Base-by-base conservation (phyloP, 140 eudicot species). In the Artemisia princeps region DNA sequence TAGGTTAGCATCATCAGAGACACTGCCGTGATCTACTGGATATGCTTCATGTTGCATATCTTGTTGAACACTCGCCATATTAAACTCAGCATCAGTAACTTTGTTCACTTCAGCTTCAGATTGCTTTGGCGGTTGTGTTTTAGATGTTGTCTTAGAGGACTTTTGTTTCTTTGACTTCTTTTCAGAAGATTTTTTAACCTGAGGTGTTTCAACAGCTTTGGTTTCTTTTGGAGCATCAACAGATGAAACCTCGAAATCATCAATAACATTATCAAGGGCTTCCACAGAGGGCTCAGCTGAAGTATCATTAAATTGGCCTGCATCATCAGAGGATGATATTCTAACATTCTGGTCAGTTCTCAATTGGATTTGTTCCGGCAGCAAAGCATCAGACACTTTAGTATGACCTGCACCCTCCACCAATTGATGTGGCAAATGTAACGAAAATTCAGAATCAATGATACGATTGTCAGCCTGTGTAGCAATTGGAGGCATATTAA, bases 91-190 rank as follows among this genome's bases (percentile, higher is more conserved):
- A 62, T 82, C 77, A 64, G 14, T 28, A 60, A 52, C 44, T 69
- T 44, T 74, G 75, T 60, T 61, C 5, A 57, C 76, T 45, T 80
- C 83, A 74, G 33, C 13, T 74, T 83, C 87, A 23, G 81, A 68
- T 51, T 70, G 80, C 67, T 85, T 88, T 7, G 78, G 53, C 55
- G 67, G 89, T 62, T 78, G 88, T 17, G 76, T 20, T 71, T 83
- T 83, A 17, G 85, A 59, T 46, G 68, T 55, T 42, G 72, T 77
- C 84, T 77, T 87, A 42, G 78, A 76, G 30, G 92, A 42, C 82
- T 86, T 92, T 55, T 84, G 87, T 77, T 88, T 92, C 78, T 75
- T 88, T 30, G 96, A 76, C 81, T 86, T 92, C 82, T 88, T 92
- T 44, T 86, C 96, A 58, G 75, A 56, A 52, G 73, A 33, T 65